Percentiles rank a stretch among this genome's conserved stretches.
These are phyloP conservation scores for Massariosphaeria phaeospora DNA, from an alignment of 495 filamentous ascomycete species.

Conservation along the genomic window DNA sequence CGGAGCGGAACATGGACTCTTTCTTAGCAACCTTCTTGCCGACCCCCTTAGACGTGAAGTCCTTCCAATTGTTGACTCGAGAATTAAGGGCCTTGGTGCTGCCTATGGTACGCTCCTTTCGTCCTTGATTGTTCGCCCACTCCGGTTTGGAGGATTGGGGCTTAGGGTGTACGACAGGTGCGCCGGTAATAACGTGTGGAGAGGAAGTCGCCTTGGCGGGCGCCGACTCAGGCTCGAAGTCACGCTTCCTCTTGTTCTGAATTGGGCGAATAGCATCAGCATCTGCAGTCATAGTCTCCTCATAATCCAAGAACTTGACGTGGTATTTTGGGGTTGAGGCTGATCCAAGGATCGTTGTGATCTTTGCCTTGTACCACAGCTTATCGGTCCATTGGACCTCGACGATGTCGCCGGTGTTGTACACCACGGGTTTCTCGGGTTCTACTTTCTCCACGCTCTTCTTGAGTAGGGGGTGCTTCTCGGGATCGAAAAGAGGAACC, in stretches of 20 bases:
- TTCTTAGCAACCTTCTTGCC: slow-evolving; percentile 69
- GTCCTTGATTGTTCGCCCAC: slow-evolving; percentile 16
- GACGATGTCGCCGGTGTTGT: slow-evolving; percentile 84
- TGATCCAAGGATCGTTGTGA: slow-evolving; percentile 89
- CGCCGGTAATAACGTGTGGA: slow-evolving; percentile 17
- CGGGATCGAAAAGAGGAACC: slow-evolving; percentile 30
- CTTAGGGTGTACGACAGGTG: slow-evolving; percentile 8
- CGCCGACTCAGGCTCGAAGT: neutral
- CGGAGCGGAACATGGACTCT: slow-evolving; percentile 96
- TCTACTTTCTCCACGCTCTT: slow-evolving; percentile 40
- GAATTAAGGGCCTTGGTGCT: slow-evolving; percentile 79
- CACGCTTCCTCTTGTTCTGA: slow-evolving; percentile 42
- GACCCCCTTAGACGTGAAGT: slow-evolving; percentile 77
- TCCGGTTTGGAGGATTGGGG: neutral
- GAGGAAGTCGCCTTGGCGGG: neutral
- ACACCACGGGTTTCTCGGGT: slow-evolving; percentile 45
- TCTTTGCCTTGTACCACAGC: slow-evolving; percentile 84
- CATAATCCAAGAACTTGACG: slow-evolving; percentile 89
- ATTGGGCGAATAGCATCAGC: slow-evolving; percentile 80
- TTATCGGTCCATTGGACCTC: slow-evolving; percentile 91
- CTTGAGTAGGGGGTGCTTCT: slow-evolving; percentile 45
- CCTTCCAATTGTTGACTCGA: slow-evolving; percentile 91
- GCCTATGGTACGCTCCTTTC: slow-evolving; percentile 89
- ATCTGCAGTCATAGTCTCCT: slow-evolving; percentile 77
- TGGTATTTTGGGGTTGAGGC: slow-evolving; percentile 82